Conservation (phyloP, 2,329 filamentous ascomycete genomes). For the Scedosporium apiospermum region DNA sequence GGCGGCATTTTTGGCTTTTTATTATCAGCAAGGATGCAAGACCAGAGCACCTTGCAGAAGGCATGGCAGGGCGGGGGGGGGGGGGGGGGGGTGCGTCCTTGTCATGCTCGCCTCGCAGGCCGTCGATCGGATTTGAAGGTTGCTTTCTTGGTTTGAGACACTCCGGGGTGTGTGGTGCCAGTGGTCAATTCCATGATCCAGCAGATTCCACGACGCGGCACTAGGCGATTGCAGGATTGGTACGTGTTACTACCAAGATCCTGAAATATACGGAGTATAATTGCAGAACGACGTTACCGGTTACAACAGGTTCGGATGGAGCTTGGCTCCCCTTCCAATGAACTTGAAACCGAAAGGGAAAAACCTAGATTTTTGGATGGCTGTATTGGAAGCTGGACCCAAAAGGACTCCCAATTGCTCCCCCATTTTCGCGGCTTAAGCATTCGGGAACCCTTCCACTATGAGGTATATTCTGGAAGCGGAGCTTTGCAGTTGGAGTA, state of each 20-base stretch:
- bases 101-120: neutral
- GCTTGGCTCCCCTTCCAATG: conserved; percentile 4
- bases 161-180: neutral
- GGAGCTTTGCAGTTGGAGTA: neutral
- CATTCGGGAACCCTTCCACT: neutral
- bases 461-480: conserved; percentile 1
- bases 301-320: neutral
- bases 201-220: too few relatives aligned
- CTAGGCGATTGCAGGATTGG: too few relatives aligned
- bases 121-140: neutral
- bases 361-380: neutral
- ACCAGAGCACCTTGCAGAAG: neutral
- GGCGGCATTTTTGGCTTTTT: conserved; percentile 1
- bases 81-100: neutral
- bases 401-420: neutral
- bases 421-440: neutral
- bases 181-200: too few relatives aligned
- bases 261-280: neutral
- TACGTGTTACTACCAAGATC: too few relatives aligned
- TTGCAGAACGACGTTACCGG: neutral
- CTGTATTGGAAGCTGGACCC: neutral
- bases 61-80: neutral
- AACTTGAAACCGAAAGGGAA: conserved; percentile 4
- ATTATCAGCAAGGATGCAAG: neutral
- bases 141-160: neutral